Evolutionary conservation across 495 filamentous ascomycete genomes (phyloP), one percentile per base, ranked within the genome.

Genomic region (Antarctomyces pellizariae): DNA sequence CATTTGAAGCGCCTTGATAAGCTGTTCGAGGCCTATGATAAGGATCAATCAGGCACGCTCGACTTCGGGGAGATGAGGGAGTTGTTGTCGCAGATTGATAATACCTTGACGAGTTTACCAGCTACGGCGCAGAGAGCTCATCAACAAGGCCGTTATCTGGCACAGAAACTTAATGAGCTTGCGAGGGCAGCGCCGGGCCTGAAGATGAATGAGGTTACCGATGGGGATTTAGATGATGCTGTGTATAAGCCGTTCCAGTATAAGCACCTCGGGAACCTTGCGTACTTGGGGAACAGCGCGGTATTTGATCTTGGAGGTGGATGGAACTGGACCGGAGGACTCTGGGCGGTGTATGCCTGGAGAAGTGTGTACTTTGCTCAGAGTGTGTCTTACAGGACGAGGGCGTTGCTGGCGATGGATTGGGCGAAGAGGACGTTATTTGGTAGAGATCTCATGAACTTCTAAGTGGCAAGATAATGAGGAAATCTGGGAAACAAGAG

Each of bases 191-290:
- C 73, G 0, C 73, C 77, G 0, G 86, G 83, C 2, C 49, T 95
- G 41, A 42, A 39, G 18, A 64, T 67, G 13, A 95, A 95, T 38
- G 62, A 89, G 15, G 61, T 95, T 19, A 51, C 63, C 24, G 72
- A 93, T 38, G 89, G 89, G 9, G 86, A 95, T 43, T 48, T 93
- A 0, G 89, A 99, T 38, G 79, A 80, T 18, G 74, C 79, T 0
- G 70, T 89, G 17, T 95, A 91, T 52, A 90, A 82, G 48, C 79
- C 86, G 1, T 99, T 99, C 47, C 74, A 83, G 49, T 99, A 99
- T 39, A 69, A 62, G 38, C 83, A 99, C 38, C 52, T 95, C 11
- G 89, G 89, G 14, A 86, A 71, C 35, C 46, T 99, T 43, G 89
- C 89, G 17, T 99, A 99, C 38, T 72, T 99, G 24, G 89, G 89